Conservation (phyloP, 768 basidiomycete species). For the Mycena leptocephala region DNA sequence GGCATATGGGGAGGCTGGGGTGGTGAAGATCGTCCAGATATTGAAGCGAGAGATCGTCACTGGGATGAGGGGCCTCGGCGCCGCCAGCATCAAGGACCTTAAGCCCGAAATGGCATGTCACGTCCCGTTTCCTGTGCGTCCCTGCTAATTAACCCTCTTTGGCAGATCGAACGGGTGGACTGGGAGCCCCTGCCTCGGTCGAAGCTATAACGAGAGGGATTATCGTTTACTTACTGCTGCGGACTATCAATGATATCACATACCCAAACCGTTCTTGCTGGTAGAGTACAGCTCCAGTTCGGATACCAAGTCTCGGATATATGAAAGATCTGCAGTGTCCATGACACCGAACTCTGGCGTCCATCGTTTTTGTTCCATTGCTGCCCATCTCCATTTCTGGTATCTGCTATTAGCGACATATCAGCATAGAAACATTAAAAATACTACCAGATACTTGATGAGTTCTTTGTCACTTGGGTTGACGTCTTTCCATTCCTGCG, state of each 20-base stretch:
- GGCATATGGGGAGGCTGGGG: conserved; percentile 86
- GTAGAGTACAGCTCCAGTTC: conserved; percentile 49
- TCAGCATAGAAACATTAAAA: not conserved
- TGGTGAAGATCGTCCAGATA: conserved; percentile 76
- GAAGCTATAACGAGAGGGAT: conserved; percentile 18
- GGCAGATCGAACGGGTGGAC: conserved; percentile 75
- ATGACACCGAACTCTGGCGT: conserved; percentile 60
- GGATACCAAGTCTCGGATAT: conserved; percentile 57
- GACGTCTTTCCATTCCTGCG: conserved; percentile 75
- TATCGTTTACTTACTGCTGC: not conserved
- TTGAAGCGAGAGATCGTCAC: conserved; percentile 85
- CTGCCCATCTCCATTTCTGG: conserved; percentile 85
- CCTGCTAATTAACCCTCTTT: conserved; percentile 4
- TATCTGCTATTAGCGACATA: not conserved
- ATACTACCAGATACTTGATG: conserved; percentile 73
- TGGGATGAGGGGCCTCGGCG: conserved; percentile 86
- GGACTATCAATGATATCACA: not conserved
- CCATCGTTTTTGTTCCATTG: conserved; percentile 68
- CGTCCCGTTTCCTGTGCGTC: not conserved
- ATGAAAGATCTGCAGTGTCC: conserved; percentile 53
- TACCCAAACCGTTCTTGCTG: not conserved
- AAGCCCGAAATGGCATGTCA: conserved; percentile 80
- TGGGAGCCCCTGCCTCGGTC: conserved; percentile 67
- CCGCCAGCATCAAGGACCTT: conserved; percentile 73
- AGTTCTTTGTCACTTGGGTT: conserved; percentile 81